Base-by-base conservation (phyloP, 208 protist species). In the Leptomonas seymouri region DNA sequence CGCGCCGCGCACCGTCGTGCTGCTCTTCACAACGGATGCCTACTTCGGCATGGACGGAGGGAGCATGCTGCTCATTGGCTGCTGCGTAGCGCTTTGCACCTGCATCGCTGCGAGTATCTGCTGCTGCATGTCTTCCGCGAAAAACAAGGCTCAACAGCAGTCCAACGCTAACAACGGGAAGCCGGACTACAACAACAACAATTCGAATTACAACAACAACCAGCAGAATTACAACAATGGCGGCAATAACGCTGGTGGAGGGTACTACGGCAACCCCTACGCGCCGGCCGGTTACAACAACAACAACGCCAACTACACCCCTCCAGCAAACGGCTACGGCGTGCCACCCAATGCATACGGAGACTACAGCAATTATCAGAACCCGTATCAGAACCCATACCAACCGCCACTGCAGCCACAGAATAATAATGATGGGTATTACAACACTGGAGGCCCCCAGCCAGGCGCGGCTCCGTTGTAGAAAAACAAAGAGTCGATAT, bases 81-180 rank as follows among this genome's bases (percentile, higher is more conserved):
- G 68, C 60, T 66, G 58, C 12, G 41, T 59, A 25, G 50, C 60
- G 14, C 46, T 74, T 21, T 67, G 68, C 25, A 44, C 68, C n/a
- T 67, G 58, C 68, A 62, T 67, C 31, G 68, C 44, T 14, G 53
- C 68, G 31, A 25, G 18, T 18, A 61, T 74, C 68, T 74, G 58
- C 67, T 66, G 58, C 49, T 67, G 68, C 31, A 23, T 60, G 15
- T 42, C 21, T n/a, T n/a, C 51, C 18, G 28, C 42, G 36, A 54
- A 60, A n/a, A 59, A 69, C 7, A 60, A 67, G 16, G 3, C 34
- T 3, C 53, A 74, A 6, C 25, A 57, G 57, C 45, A 59, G 54
- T 1, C 54, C 14, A 64, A 28, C 58, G 7, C 27, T 1, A 64
- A 64, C n/a, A 18, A 41, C 15, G 8, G 28, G 30, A 39, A 59